Conservation (phyloP, 768 basidiomycete species). For the Pisolithus marmoratus region DNA sequence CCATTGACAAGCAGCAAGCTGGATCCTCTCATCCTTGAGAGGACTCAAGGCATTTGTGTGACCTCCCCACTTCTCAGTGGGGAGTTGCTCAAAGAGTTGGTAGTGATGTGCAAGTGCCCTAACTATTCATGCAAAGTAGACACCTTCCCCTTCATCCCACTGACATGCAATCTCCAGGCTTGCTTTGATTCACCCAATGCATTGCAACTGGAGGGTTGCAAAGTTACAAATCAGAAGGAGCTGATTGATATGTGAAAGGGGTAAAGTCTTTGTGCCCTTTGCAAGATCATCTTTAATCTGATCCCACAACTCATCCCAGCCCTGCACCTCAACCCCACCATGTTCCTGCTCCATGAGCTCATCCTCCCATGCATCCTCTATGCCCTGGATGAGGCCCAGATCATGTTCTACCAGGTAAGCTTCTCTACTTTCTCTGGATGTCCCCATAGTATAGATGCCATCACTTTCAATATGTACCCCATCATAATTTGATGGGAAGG, state of each 20-base stretch:
- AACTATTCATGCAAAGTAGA: conserved; percentile 24
- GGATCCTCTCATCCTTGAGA: conserved; percentile 6
- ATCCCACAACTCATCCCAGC: conserved; percentile 21
- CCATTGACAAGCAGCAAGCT: conserved; percentile 11
- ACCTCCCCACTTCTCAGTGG: conserved; percentile 25
- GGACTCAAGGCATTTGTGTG: conserved; percentile 4
- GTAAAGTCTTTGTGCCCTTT: conserved; percentile 15
- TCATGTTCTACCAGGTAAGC: background rate
- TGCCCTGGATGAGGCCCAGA: background rate
- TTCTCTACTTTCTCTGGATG: background rate
- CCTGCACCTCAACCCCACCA: conserved; percentile 4
- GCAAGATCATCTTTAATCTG: conserved; percentile 29
- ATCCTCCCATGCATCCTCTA: conserved; percentile 16
- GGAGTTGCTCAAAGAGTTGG: conserved; percentile 31
- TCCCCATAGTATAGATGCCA: background rate
- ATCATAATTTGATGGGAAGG: too few relatives aligned
- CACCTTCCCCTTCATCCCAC: conserved; percentile 31
- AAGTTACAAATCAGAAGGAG: conserved; percentile 7
- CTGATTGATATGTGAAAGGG: conserved; percentile 20
- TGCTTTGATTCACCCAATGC: conserved; percentile 20
- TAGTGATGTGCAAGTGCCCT: conserved; percentile 30
- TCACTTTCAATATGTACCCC: background rate
- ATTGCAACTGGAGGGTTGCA: conserved; percentile 19
- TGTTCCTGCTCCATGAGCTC: conserved; percentile 13
- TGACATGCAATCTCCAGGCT: conserved; percentile 32